Conservation (phyloP, 2,329 filamentous ascomycete genomes). For the Colletotrichum higginsianum region DNA sequence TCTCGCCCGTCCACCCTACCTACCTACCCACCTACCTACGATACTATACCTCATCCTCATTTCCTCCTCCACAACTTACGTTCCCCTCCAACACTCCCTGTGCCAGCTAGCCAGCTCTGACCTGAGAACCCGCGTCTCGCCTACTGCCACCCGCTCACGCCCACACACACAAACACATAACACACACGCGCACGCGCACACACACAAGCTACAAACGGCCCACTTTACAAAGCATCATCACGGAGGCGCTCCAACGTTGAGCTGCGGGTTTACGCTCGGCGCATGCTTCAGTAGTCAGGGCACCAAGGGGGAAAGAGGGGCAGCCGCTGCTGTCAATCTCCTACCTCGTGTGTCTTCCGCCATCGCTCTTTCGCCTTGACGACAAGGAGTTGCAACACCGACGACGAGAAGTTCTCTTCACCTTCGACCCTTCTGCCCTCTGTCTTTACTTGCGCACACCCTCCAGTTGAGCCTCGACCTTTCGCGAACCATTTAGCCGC, state of each 20-base stretch:
- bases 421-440: conserved; percentile 7
- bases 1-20: neutral
- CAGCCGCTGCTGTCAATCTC: conserved; percentile 14
- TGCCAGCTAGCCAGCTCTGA: neutral
- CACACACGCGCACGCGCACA: neutral
- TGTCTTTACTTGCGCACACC: neutral
- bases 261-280: conserved; percentile 16
- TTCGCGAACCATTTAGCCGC: conserved; percentile 6
- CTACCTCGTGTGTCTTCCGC: conserved; percentile 9
- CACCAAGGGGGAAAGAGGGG: conserved; percentile 29
- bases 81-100: too few relatives aligned
- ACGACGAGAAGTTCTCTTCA: neutral
- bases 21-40: too few relatives aligned
- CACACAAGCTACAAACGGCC: neutral
- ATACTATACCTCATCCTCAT: neutral
- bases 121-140: neutral
- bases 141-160: neutral
- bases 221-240: conserved; percentile 1
- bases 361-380: neutral
- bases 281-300: conserved; percentile 24
- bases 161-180: neutral
- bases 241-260: neutral
- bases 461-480: conserved; percentile 1
- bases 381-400: conserved; percentile 7
- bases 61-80: neutral